These are phyloP conservation scores for Rosa persica DNA, from an alignment of 306 rosid genomes.

Conservation along the genomic window DNA sequence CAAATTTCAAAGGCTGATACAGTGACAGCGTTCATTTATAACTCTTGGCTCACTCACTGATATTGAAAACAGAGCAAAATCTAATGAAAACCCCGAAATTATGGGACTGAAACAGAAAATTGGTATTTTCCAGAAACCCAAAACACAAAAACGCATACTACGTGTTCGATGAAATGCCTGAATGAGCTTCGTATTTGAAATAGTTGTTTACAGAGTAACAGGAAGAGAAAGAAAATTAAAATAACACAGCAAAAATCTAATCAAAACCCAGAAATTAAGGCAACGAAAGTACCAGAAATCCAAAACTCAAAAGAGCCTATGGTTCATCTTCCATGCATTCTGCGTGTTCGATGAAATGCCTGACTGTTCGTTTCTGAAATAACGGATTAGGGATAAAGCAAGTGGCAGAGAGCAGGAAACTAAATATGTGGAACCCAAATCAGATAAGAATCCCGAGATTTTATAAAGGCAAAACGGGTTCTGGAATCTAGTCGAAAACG, in stretches of 20 bases:
- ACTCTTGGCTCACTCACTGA: neutral
- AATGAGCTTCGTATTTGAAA: neutral
- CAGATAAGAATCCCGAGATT: neutral
- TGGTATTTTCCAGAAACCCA: neutral
- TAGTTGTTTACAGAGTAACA: neutral
- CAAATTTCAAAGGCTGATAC: neutral
- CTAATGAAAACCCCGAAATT: neutral
- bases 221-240: neutral
- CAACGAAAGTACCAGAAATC: slow-evolving; percentile 19
- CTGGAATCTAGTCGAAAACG: neutral
- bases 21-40: neutral
- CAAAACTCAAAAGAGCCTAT: neutral
- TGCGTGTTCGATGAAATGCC: neutral
- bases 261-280: neutral
- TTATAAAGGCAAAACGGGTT: neutral
- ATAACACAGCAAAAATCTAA: neutral
- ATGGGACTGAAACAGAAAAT: neutral
- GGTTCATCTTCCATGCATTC: neutral
- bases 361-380: neutral
- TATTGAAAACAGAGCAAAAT: neutral
- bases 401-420: neutral
- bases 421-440: neutral
- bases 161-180: no score
- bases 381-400: neutral
- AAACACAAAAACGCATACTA: neutral